phyloP scores from a whole-genome alignment of 2,329 filamentous ascomycete genomes.

The Graphiopsis chlorocephala region DNA sequence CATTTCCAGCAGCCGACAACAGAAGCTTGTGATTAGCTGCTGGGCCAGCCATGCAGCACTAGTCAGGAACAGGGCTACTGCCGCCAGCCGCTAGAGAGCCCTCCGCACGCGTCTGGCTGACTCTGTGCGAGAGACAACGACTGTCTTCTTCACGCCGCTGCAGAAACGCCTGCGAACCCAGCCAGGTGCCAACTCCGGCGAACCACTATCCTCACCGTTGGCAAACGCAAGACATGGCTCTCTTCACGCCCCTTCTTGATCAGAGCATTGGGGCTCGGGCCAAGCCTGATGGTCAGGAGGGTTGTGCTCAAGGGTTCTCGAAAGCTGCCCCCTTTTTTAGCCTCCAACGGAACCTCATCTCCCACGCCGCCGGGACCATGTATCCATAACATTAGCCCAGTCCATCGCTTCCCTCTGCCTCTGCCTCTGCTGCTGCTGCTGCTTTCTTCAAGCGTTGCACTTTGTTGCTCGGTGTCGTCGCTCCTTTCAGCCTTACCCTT shows the following conservation, averaged over 20 bases:
- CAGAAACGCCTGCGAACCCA: conserved; percentile 6
- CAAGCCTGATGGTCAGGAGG: conserved; percentile 9
- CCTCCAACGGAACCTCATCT: conserved; percentile 17
- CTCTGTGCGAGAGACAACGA: conserved; percentile 6
- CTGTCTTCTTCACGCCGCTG: conserved; percentile 10
- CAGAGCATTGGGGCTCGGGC: not conserved
- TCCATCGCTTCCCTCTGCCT: conserved; percentile 15
- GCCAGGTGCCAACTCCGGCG: not conserved
- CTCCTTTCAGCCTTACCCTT: conserved; percentile 25
- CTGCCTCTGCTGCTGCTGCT: conserved; percentile 22
- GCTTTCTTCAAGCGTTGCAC: conserved; percentile 27
- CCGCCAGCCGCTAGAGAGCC: conserved; percentile 5
- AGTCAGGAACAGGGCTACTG: conserved; percentile 14
- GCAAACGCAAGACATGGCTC: conserved; percentile 8
- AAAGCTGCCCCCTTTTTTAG: conserved; percentile 16
- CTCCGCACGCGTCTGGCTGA: conserved; percentile 3
- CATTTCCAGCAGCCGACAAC: conserved; percentile 7
- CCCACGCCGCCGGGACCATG: conserved; percentile 24
- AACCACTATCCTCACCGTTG: not conserved
- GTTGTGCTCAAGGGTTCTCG: conserved; percentile 12
- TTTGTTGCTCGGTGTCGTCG: conserved; percentile 23
- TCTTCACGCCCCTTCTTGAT: conserved; percentile 6
- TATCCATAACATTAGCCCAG: conserved; percentile 24
- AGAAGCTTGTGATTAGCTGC: conserved; percentile 3
- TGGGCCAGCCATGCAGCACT: conserved; percentile 5